These are phyloP conservation scores for Hygrophorus russula DNA, from an alignment of 768 basidiomycete species.

Conservation along the genomic window DNA sequence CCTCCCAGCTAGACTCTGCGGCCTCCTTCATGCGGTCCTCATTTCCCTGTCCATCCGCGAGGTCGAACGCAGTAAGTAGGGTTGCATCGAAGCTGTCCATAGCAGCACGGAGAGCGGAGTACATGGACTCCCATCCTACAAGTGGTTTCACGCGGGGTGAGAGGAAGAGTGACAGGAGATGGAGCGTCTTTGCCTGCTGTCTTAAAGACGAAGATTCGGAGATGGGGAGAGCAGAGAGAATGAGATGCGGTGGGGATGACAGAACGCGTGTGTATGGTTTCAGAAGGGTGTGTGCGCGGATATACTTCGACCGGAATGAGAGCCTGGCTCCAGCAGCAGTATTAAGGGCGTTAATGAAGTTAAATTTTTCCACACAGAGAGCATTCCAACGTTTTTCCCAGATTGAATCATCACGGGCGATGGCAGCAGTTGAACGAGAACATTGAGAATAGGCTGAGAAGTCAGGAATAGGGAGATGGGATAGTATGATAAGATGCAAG, in stretches of 20 bases:
- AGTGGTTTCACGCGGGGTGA: slow-evolving; percentile 64
- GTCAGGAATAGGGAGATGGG: slow-evolving; percentile 70
- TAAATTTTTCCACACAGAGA: slow-evolving; percentile 37
- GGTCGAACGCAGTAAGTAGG: slow-evolving; percentile 81
- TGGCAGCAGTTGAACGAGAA: slow-evolving; percentile 48
- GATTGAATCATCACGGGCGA: slow-evolving; percentile 59
- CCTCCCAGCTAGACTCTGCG: slow-evolving; percentile 78
- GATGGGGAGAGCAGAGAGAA: slow-evolving; percentile 47
- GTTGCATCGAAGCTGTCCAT: slow-evolving; percentile 84
- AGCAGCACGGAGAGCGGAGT: slow-evolving; percentile 58
- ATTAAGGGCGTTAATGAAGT: slow-evolving; percentile 15
- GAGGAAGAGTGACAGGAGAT: slow-evolving; percentile 65
- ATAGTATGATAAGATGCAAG: slow-evolving; percentile 64
- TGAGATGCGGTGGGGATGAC: slow-evolving; percentile 50
- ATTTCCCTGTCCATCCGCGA: slow-evolving; percentile 64
- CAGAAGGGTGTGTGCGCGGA: slow-evolving; percentile 54
- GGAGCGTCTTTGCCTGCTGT: slow-evolving; percentile 57
- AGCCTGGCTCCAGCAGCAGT: slow-evolving; percentile 14
- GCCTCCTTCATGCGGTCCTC: slow-evolving; percentile 73
- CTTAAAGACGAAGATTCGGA: slow-evolving; percentile 32
- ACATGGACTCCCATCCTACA: slow-evolving; percentile 49
- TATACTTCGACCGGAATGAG: slow-evolving; percentile 45
- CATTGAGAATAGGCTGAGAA: slow-evolving; percentile 63
- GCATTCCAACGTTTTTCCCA: slow-evolving; percentile 71
- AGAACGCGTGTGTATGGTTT: slow-evolving; percentile 48